These are phyloP conservation scores for Penstemon barbatus DNA, from an alignment of 257 asterid species.

Conservation along the genomic window DNA sequence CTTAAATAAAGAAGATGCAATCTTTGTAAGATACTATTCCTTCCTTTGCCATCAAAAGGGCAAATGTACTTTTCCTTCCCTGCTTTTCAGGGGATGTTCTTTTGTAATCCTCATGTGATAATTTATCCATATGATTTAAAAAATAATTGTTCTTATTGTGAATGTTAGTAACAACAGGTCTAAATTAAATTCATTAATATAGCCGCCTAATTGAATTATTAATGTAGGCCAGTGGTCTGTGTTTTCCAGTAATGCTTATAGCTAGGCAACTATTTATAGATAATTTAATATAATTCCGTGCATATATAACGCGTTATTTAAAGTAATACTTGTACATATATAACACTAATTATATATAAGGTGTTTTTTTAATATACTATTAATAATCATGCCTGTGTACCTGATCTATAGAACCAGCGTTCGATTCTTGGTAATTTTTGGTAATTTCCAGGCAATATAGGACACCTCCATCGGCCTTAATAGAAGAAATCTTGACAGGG, in stretches of 20 bases:
- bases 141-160: not conserved
- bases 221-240: not conserved
- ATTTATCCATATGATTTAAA: not conserved
- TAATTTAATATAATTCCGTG: not conserved
- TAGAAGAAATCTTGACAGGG: slow-evolving; percentile 65
- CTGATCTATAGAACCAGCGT: slow-evolving; percentile 49
- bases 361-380: too few species aligned
- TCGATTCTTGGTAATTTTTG: slow-evolving; percentile 50
- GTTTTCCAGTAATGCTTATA: not conserved
- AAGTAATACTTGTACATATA: too few species aligned
- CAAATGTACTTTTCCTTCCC: slow-evolving; percentile 16
- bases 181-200: too few species aligned
- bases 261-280: not conserved
- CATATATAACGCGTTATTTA: too few species aligned
- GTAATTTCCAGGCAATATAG: slow-evolving; percentile 73
- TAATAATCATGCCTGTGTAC: slow-evolving; percentile 28
- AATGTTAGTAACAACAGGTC: not conserved
- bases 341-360: not conserved
- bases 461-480: slow-evolving; percentile 55
- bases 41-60: slow-evolving; percentile 6
- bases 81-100: slow-evolving; percentile 17
- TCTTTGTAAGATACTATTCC: slow-evolving; percentile 29
- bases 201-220: slow-evolving; percentile 17
- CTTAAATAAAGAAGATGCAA: slow-evolving; percentile 21
- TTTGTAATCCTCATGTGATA: slow-evolving; percentile 14